A percentile compares a stretch with the other conserved stretches of the same genome.
Evolutionary conservation across 306 rosid genomes (phyloP).

Genomic region (Casuarina equisetifolia): DNA sequence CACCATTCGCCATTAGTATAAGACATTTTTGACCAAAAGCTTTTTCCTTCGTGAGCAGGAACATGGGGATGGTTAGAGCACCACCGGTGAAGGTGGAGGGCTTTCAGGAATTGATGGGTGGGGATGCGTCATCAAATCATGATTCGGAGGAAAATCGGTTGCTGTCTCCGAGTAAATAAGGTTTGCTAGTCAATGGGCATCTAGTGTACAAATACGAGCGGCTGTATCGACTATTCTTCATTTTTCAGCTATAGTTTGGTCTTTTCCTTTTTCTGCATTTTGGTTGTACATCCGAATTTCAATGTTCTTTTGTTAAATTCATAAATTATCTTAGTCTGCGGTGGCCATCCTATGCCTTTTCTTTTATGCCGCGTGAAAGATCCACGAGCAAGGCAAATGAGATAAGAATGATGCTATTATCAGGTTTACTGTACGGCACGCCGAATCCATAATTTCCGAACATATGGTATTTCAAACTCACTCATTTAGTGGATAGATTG

Average conservation of each 20-base stretch:
- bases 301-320: too few species aligned
- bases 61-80: conserved; percentile 61
- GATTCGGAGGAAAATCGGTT: conserved; percentile 82
- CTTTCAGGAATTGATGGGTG: conserved; percentile 89
- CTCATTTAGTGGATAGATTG: too few species aligned
- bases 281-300: background rate
- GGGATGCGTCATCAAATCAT: conserved; percentile 69
- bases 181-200: conserved; percentile 10
- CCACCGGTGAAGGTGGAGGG: conserved; percentile 97
- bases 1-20: background rate
- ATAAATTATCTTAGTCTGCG: too few species aligned
- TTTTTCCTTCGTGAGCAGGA: conserved; percentile 53
- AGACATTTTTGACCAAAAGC: conserved; percentile 14
- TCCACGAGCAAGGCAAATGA: too few species aligned
- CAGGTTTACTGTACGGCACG: too few species aligned
- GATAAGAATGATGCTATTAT: too few species aligned
- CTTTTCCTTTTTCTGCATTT: conserved; percentile 8
- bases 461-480: too few species aligned
- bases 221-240: background rate
- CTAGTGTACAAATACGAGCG: background rate
- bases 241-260: background rate
- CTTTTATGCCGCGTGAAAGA: too few species aligned
- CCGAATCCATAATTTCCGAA: too few species aligned
- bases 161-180: conserved; percentile 65
- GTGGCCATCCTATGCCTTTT: too few species aligned